Evolutionary conservation across 2,329 filamentous ascomycete species (phyloP).

Genomic region (Phyllosticta citribraziliensis): DNA sequence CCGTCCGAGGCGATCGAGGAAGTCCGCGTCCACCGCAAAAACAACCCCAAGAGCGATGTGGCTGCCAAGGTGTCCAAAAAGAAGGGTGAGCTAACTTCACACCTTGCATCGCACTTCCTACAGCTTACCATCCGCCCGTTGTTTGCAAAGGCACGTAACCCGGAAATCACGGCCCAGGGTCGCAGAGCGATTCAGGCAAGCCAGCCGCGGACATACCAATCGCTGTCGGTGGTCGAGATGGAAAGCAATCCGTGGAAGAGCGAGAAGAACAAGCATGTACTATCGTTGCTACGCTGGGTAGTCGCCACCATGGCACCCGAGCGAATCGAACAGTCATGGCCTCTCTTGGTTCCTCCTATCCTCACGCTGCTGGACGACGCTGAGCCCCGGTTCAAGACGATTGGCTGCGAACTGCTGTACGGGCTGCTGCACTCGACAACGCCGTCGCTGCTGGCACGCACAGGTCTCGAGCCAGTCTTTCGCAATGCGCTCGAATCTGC

Average conservation of each 20-base stretch:
- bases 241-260: slow-evolving; percentile 54
- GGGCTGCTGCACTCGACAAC: slow-evolving; percentile 48
- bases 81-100: slow-evolving; percentile 41
- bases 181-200: slow-evolving; percentile 39
- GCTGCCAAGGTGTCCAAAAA: slow-evolving; percentile 13
- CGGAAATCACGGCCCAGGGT: slow-evolving; percentile 44
- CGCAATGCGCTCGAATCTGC: slow-evolving; percentile 60
- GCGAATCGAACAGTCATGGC: slow-evolving; percentile 51
- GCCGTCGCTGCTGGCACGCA: slow-evolving; percentile 44
- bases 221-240: slow-evolving; percentile 30
- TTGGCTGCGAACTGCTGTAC: slow-evolving; percentile 46
- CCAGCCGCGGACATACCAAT: slow-evolving; percentile 21
- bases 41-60: slow-evolving; percentile 15
- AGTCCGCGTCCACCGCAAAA: slow-evolving; percentile 22
- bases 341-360: slow-evolving; percentile 58
- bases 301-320: slow-evolving; percentile 41
- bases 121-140: slow-evolving; percentile 55
- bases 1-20: slow-evolving; percentile 36
- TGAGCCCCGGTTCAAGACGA: slow-evolving; percentile 41
- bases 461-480: slow-evolving; percentile 59
- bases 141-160: slow-evolving; percentile 37
- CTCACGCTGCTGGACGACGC: slow-evolving; percentile 59
- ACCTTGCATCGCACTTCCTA: slow-evolving; percentile 47
- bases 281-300: slow-evolving; percentile 54
- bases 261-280: slow-evolving; percentile 35